Percentiles rank a stretch among this genome's conserved stretches.
Conservation (phyloP, 345 rosid genomes). For the Geranium brycei region DNA sequence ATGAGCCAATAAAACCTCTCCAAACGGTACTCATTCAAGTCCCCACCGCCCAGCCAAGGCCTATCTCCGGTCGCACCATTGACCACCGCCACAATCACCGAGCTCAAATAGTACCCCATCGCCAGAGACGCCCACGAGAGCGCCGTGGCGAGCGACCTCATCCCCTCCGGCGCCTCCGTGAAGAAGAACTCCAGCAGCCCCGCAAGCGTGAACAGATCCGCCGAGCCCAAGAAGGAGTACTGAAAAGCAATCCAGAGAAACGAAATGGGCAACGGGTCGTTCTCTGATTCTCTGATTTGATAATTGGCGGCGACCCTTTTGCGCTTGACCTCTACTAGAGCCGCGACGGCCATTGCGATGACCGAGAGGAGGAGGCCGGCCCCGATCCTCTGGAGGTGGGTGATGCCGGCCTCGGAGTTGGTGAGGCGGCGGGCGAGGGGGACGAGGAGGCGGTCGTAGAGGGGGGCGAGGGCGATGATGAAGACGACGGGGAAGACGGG, state of each 20-base stretch:
- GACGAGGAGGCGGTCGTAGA: constrained; percentile 17
- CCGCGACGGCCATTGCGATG: constrained; percentile 19
- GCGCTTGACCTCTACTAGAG: constrained; percentile 18
- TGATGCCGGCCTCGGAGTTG: constrained; percentile 19
- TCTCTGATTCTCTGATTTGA: not conserved
- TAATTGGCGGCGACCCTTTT: constrained; percentile 7
- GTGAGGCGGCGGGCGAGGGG: constrained; percentile 13
- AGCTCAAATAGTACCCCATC: constrained; percentile 22
- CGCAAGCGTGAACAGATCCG: constrained; percentile 20
- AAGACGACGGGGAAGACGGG: constrained; percentile 18
- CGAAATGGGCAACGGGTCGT: constrained; percentile 12
- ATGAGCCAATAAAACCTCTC: constrained; percentile 29
- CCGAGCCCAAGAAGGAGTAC: constrained; percentile 18
- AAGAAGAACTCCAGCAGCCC: constrained; percentile 26
- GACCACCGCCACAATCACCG: constrained; percentile 19
- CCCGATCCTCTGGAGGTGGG: constrained; percentile 23
- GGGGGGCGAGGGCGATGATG: constrained; percentile 13
- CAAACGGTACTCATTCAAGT: constrained; percentile 18
- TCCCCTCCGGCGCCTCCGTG: constrained; percentile 20
- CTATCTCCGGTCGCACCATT: constrained; percentile 15
- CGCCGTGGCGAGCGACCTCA: constrained; percentile 21
- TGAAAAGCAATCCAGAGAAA: constrained; percentile 24
- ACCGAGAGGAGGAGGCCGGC: constrained; percentile 15
- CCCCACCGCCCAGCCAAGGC: constrained; percentile 20
- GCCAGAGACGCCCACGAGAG: constrained; percentile 20